Percentiles rank a stretch among this genome's conserved stretches.
These are phyloP conservation scores for Blastomyces parvus DNA, from an alignment of 2,329 filamentous ascomycete species.

Conservation along the genomic window DNA sequence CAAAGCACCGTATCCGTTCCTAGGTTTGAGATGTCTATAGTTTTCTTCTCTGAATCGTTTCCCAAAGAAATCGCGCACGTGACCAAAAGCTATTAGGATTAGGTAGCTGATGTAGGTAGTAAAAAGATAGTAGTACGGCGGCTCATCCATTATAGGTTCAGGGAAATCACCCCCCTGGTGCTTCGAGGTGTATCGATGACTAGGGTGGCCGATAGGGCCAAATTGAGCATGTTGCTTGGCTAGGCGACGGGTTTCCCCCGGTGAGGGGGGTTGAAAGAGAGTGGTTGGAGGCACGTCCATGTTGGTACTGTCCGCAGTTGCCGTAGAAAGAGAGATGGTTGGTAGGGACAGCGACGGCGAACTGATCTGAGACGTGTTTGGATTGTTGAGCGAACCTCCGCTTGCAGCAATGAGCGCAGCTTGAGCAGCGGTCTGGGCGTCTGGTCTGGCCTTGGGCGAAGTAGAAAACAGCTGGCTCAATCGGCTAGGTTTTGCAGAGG, in stretches of 20 bases:
- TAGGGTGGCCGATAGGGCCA: conserved; percentile 68
- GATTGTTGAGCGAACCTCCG: conserved; percentile 44
- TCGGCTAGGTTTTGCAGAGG: conserved; percentile 58
- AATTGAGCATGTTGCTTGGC: conserved; percentile 82
- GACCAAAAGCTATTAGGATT: conserved; percentile 87
- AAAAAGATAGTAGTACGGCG: conserved; percentile 90
- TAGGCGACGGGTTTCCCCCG: conserved; percentile 67
- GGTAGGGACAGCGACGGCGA: conserved; percentile 69
- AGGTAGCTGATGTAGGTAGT: conserved; percentile 98
- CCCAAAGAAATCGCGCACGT: conserved; percentile 94
- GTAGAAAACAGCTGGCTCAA: conserved; percentile 75
- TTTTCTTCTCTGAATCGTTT: conserved; percentile 84
- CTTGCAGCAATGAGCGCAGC: conserved; percentile 59
- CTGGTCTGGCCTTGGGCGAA: conserved; percentile 64
- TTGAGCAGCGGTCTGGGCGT: conserved; percentile 38
- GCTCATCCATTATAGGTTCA: conserved; percentile 83
- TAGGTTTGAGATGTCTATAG: conserved; percentile 72
- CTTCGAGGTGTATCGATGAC: conserved; percentile 80
- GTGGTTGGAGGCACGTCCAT: conserved; percentile 66
- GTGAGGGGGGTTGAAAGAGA: conserved; percentile 78
- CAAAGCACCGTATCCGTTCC: conserved; percentile 85
- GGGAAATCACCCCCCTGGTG: conserved; percentile 72
- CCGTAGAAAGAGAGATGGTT: conserved; percentile 83
- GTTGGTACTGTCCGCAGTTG: conserved; percentile 64
- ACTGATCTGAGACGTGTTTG: conserved; percentile 52